Conservation (phyloP, 768 basidiomycete species). For the Dioszegia hungarica region DNA sequence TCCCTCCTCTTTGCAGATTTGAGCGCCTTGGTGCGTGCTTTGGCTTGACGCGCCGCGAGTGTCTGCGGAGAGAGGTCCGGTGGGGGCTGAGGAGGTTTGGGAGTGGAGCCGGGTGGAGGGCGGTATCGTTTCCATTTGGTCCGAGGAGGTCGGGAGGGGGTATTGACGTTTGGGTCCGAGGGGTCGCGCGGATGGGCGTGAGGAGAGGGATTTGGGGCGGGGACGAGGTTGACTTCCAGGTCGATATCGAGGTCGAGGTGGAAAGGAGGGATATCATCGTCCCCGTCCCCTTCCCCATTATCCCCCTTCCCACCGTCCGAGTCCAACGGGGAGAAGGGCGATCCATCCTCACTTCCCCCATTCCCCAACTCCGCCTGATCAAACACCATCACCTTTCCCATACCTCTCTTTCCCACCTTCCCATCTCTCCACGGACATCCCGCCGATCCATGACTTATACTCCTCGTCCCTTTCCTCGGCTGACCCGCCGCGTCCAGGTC, state of each 20-base stretch:
- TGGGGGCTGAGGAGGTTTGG: not conserved
- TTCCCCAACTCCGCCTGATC: not conserved
- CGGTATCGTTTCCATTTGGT: not conserved
- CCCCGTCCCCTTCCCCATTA: not conserved
- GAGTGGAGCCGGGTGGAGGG: not conserved
- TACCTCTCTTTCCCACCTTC: not conserved
- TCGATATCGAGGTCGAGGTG: slow-evolving; percentile 20
- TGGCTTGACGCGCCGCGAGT: not conserved
- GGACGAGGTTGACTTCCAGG: too few relatives aligned
- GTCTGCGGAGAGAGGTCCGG: not conserved
- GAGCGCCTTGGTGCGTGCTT: slow-evolving; percentile 16
- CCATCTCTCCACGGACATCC: not conserved
- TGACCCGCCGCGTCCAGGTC: slow-evolving; percentile 16
- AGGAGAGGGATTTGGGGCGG: not conserved
- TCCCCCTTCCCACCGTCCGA: not conserved
- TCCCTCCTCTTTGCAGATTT: slow-evolving; percentile 27
- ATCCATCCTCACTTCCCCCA: too few relatives aligned
- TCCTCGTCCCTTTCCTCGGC: slow-evolving; percentile 11
- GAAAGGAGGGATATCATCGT: slow-evolving; percentile 18
- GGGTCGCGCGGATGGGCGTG: not conserved
- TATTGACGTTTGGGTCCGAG: not conserved
- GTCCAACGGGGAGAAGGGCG: too few relatives aligned
- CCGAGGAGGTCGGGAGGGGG: not conserved
- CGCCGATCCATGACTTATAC: not conserved
- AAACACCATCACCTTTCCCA: not conserved